Base-by-base conservation (phyloP, 1,284 basidiomycete species). In the Cryptococcus sp. region DNA sequence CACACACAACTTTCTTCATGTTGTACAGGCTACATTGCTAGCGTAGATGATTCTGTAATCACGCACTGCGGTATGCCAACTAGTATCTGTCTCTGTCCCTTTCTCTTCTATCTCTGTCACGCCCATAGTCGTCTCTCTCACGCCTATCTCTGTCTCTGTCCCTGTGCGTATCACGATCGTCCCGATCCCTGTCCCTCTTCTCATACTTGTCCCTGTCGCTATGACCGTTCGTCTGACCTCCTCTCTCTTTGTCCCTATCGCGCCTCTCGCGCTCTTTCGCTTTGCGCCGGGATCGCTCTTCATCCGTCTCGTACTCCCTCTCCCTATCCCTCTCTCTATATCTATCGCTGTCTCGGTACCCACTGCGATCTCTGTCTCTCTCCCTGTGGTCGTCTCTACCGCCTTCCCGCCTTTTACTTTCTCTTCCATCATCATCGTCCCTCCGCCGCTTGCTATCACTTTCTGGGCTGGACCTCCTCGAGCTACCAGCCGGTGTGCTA, bases 231-330 rank as follows among this genome's bases (percentile, higher is more conserved):
- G 25, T 40, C 6, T 49, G 30, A 38, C 47, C 49, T 47, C 50
- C 25, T 35, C 49, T 39, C 8, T 53, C 54, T 19, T 54, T 10
- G 11, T 55, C 49, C 25, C 53, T 38, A 47, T 65, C 57, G 17
- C 53, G 22, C 30, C 50, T 43, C 45, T 65, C 66, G 16, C 66
- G 55, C 55, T 76, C 71, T 20, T 60, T 65, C 3, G 67, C 72
- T 57, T 71, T 72, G 13, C 71, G 59, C 39, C 66, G 51, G 3
- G 68, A 67, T 42, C 69, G 54, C 58, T 72, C 72, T 56, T 67
- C 65, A 17, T 72, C 70, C 30, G 65, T 70, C 63, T 73, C 72
- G 42, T 67, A 62, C 23, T 63, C 60, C 23, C 63, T 55, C 16
- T 65, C 52, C 23, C 63, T 25, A 23, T 65, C 58, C 15, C 65